Conservation (phyloP, 2,329 filamentous ascomycete species). For the Alternaria tenuissima region DNA sequence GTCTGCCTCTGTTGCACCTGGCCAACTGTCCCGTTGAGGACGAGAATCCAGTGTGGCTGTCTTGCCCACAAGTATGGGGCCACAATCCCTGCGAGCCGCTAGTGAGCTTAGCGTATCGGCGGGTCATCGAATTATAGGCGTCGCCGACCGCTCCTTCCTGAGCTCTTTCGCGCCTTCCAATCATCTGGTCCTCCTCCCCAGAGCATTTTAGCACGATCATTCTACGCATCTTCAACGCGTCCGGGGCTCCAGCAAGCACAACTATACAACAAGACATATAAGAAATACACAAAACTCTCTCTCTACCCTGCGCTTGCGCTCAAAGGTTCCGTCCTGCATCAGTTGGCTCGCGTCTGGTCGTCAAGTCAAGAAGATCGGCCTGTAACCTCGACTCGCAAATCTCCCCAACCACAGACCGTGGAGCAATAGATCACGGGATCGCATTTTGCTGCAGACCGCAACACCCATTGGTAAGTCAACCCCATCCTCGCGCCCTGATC, state of each 20-base stretch:
- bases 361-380: conserved; percentile 28
- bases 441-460: conserved; percentile 36
- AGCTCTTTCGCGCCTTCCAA: conserved; percentile 24
- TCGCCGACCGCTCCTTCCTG: conserved; percentile 28
- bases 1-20: not conserved
- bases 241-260: not conserved
- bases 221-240: not conserved
- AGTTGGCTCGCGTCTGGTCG: not conserved
- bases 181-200: conserved; percentile 14
- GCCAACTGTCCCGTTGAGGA: not conserved
- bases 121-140: conserved; percentile 20
- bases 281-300: not conserved
- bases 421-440: conserved; percentile 46
- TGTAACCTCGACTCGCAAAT: conserved; percentile 22
- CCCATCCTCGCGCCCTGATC: conserved; percentile 20
- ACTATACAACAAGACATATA: not conserved
- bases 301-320: not conserved
- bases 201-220: conserved; percentile 24
- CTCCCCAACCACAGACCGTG: conserved; percentile 15
- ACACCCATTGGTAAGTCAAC: conserved; percentile 43
- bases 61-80: conserved; percentile 22
- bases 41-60: conserved; percentile 21
- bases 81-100: conserved; percentile 22
- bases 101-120: conserved; percentile 18
- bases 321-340: not conserved